Percentiles rank a stretch among this genome's conserved stretches.
phyloP scores from a whole-genome alignment of 2,329 filamentous ascomycete species.

The Coleophoma cylindrospora region DNA sequence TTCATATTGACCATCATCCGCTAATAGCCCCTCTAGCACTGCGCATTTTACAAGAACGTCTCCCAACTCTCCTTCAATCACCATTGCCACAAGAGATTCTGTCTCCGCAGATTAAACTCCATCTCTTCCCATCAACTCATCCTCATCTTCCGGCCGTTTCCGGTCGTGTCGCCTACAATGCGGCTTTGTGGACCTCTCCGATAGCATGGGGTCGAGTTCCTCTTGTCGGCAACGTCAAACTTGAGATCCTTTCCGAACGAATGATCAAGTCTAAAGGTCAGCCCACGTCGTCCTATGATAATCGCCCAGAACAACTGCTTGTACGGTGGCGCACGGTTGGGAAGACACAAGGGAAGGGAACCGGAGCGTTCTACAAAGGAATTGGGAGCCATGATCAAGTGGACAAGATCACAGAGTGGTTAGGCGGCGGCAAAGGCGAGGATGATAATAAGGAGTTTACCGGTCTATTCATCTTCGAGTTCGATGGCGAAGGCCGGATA shows the following conservation, averaged over 20 bases:
- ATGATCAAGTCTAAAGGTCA: conserved; percentile 49
- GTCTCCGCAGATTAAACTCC: conserved; percentile 65
- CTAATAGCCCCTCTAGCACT: conserved; percentile 41
- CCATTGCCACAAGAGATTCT: conserved; percentile 72
- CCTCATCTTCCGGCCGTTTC: conserved; percentile 89
- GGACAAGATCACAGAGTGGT: conserved; percentile 45
- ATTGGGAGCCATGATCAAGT: conserved; percentile 39
- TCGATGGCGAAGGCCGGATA: conserved; percentile 81
- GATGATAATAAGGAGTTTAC: conserved; percentile 73
- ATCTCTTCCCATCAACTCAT: conserved; percentile 72
- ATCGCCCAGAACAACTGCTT: conserved; percentile 71
- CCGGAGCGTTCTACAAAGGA: conserved; percentile 38
- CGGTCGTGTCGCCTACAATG: conserved; percentile 84
- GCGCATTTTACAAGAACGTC: conserved; percentile 57
- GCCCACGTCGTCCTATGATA: conserved; percentile 1
- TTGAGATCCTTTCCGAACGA: conserved; percentile 85
- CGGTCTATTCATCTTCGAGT: conserved; percentile 92
- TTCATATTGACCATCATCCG: conserved; percentile 3
- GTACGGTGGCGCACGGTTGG: conserved; percentile 79
- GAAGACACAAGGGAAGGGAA: conserved; percentile 36
- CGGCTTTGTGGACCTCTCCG: conserved; percentile 91
- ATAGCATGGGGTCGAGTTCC: conserved; percentile 94
- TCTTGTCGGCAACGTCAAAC: conserved; percentile 81
- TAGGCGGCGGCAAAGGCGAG: conserved; percentile 40
- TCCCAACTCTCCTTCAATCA: conserved; percentile 62